Conservation (phyloP, 176 grass and related monocot genomes). For the Zoysia pacifica region DNA sequence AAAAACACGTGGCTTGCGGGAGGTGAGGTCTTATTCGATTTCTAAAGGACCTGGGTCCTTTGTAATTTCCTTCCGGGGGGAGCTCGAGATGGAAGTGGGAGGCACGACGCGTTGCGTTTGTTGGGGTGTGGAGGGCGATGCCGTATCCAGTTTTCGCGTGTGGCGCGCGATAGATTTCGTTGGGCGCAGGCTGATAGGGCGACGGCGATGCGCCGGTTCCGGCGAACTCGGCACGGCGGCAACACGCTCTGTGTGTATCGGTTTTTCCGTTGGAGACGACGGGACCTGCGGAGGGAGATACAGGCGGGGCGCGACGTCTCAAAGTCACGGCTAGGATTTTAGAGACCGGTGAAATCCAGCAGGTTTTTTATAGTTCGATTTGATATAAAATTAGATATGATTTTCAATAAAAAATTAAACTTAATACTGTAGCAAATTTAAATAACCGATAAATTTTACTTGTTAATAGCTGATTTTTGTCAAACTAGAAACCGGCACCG, state of each 20-base stretch:
- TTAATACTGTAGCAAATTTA: too few species aligned
- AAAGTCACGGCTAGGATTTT: too few species aligned
- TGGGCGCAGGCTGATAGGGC: not conserved
- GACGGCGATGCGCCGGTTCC: not conserved
- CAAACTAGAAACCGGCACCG: too few species aligned
- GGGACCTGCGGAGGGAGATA: not conserved
- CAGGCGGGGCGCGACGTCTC: not conserved
- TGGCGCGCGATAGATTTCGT: not conserved
- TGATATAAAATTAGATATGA: too few species aligned
- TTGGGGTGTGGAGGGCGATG: constrained; percentile 11
- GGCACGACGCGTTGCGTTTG: constrained; percentile 19
- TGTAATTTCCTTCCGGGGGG: too few species aligned
- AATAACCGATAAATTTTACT: too few species aligned
- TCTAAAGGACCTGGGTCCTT: too few species aligned
- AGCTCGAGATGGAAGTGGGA: constrained; percentile 12
- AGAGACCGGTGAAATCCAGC: too few species aligned
- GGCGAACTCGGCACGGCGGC: not conserved
- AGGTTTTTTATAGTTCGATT: too few species aligned
- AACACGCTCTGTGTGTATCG: too few species aligned
- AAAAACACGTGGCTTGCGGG: not conserved
- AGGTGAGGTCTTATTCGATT: constrained; percentile 6
- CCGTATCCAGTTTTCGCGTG: not conserved
- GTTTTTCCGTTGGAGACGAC: not conserved
- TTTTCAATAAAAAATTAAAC: too few species aligned
- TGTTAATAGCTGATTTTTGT: too few species aligned